Evolutionary conservation across 2,329 filamentous ascomycete genomes (phyloP).

Genomic region (Alternaria brassicicola): DNA sequence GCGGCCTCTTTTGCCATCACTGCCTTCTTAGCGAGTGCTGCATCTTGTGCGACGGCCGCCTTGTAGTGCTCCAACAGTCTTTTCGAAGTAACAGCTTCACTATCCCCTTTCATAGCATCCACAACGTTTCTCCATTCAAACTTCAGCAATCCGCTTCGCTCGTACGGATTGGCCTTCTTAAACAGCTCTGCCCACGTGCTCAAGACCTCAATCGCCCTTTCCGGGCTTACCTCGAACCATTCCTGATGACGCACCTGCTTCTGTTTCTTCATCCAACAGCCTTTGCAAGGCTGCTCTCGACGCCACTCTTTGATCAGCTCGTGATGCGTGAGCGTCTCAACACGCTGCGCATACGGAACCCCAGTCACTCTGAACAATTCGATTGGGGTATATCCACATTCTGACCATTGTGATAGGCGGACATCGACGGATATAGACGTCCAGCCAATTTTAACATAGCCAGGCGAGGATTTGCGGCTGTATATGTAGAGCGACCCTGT

Average conservation of each 20-base stretch:
- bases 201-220: not conserved
- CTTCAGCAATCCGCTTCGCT: not conserved
- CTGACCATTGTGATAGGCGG: not conserved
- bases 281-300: constrained; percentile 4
- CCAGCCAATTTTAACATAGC: not conserved
- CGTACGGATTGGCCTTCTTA: not conserved
- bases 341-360: constrained; percentile 15
- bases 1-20: rapidly evolving
- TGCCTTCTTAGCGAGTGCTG: not conserved
- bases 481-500: not conserved
- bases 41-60: not conserved
- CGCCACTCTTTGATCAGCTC: constrained; percentile 19
- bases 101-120: not conserved
- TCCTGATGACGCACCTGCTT: not conserved
- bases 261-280: not conserved
- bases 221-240: not conserved
- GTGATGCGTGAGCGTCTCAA: constrained; percentile 16
- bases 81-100: not conserved
- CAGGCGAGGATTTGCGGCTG: not conserved
- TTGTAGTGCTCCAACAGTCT: not conserved
- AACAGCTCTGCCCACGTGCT: not conserved
- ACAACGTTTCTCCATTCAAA: not conserved
- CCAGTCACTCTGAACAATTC: constrained; percentile 3
- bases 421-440: not conserved
- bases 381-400: constrained; percentile 4